These are phyloP conservation scores for Xerocomus spinulosus DNA, from an alignment of 768 basidiomycete species.

Conservation along the genomic window DNA sequence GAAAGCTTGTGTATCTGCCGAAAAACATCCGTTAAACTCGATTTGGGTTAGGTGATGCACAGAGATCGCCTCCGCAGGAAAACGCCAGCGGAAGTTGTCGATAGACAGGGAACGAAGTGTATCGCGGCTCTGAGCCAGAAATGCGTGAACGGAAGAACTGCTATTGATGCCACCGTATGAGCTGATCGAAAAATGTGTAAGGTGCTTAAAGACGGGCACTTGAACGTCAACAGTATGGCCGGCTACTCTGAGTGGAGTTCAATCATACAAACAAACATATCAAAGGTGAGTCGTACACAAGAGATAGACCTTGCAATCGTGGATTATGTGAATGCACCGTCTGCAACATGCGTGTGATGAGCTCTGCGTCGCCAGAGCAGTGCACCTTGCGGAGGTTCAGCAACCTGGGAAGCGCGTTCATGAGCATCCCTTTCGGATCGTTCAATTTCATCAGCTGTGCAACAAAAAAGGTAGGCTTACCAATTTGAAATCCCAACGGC, in stretches of 20 bases:
- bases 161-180: conserved; percentile 37
- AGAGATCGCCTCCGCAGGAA: conserved; percentile 49
- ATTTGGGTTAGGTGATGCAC: conserved; percentile 63
- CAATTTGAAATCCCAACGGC: conserved; percentile 59
- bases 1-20: conserved; percentile 46
- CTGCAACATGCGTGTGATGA: conserved; percentile 48
- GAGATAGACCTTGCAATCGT: conserved; percentile 51
- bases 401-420: conserved; percentile 63
- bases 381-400: conserved; percentile 55
- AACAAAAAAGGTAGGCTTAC: conserved; percentile 30
- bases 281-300: conserved; percentile 38
- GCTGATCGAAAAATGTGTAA: conserved; percentile 55
- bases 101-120: conserved; percentile 52
- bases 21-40: conserved; percentile 56
- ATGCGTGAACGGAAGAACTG: conserved; percentile 37
- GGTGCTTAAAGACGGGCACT: conserved; percentile 47
- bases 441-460: neutral
- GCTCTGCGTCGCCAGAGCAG: conserved; percentile 53
- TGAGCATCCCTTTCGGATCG: conserved; percentile 51
- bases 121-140: conserved; percentile 49
- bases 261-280: neutral
- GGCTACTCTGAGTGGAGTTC: conserved; percentile 21
- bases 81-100: conserved; percentile 52
- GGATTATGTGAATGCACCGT: conserved; percentile 50
- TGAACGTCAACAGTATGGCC: conserved; percentile 43